phyloP scores from a whole-genome alignment of 805 yeast species.

The Candida pini region DNA sequence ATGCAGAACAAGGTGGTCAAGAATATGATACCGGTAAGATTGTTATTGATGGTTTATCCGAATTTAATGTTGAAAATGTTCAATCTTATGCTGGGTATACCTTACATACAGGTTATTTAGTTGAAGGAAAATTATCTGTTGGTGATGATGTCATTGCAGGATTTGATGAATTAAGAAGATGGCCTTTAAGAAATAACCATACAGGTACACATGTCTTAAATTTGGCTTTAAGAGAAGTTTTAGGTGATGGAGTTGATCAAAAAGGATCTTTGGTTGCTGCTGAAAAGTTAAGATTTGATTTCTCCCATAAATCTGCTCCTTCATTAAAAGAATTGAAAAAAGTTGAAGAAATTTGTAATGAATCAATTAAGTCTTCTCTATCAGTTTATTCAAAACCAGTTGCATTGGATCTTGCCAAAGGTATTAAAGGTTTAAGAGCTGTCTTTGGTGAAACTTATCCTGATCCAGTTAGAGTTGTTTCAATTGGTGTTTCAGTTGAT shows the following conservation, averaged over 20 bases:
- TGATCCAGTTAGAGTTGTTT: constrained; percentile 97
- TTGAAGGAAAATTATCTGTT: constrained; percentile 68
- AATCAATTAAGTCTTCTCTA: constrained; percentile 63
- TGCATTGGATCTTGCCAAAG: constrained; percentile 62
- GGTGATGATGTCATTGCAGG: constrained; percentile 76
- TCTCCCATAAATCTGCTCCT: constrained; percentile 86
- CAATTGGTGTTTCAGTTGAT: constrained; percentile 87
- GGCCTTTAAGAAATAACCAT: constrained; percentile 96
- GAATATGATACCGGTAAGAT: constrained; percentile 92
- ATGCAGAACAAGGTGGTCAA: constrained; percentile 99
- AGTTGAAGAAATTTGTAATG: constrained; percentile 72
- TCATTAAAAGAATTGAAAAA: constrained; percentile 61
- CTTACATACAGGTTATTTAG: constrained; percentile 83
- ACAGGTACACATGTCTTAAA: constrained; percentile 96
- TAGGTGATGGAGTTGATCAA: constrained; percentile 89
- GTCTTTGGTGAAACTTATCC: constrained; percentile 99
- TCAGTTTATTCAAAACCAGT: constrained; percentile 82
- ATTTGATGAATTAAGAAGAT: constrained; percentile 88
- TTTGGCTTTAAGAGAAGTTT: constrained; percentile 76
- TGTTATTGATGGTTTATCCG: constrained; percentile 80
- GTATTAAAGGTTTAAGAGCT: constrained; percentile 85
- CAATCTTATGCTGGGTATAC: constrained; percentile 93
- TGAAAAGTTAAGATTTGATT: constrained; percentile 93
- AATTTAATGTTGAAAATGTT: constrained; percentile 86
- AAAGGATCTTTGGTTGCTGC: constrained; percentile 95